Conservation (phyloP, 169 alveolate genomes). For the Eimeria sp. region DNA sequence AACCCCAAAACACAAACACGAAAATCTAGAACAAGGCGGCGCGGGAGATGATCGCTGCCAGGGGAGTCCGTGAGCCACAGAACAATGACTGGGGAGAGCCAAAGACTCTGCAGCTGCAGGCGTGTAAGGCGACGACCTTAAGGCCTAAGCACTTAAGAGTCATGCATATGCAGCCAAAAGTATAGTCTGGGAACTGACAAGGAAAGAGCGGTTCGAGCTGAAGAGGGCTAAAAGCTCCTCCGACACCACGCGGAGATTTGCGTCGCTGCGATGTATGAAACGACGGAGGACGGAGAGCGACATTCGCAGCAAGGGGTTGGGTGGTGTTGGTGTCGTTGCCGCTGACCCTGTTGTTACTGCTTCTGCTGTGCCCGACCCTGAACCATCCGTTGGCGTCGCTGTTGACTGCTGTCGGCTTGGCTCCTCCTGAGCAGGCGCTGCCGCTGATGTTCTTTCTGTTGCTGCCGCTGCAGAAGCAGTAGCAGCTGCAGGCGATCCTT, state of each 20-base stretch:
- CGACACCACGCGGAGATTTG: conserved; percentile 40
- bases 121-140: not conserved
- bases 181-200: not conserved
- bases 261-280: conserved; percentile 42
- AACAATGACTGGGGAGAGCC: not conserved
- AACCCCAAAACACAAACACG: not conserved
- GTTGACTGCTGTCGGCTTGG: conserved; percentile 58
- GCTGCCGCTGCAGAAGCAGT: conserved; percentile 13
- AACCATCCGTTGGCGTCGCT: conserved; percentile 24
- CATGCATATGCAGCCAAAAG: not conserved
- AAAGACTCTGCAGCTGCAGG: not conserved
- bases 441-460: conserved; percentile 10
- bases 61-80: not conserved
- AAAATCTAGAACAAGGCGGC: not conserved
- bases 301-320: conserved; percentile 60
- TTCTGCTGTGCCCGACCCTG: conserved; percentile 27
- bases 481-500: not conserved
- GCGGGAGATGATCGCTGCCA: not conserved
- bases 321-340: conserved; percentile 12
- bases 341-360: conserved; percentile 28
- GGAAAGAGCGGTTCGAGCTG: conserved; percentile 39
- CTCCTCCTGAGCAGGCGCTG: conserved; percentile 21
- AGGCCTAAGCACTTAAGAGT: not conserved
- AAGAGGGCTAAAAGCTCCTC: conserved; percentile 64
- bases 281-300: conserved; percentile 55